Evolutionary conservation across 805 yeast species (phyloP), one percentile per base, ranked within the genome.

Genomic region (Kockiozyma suomiensis): DNA sequence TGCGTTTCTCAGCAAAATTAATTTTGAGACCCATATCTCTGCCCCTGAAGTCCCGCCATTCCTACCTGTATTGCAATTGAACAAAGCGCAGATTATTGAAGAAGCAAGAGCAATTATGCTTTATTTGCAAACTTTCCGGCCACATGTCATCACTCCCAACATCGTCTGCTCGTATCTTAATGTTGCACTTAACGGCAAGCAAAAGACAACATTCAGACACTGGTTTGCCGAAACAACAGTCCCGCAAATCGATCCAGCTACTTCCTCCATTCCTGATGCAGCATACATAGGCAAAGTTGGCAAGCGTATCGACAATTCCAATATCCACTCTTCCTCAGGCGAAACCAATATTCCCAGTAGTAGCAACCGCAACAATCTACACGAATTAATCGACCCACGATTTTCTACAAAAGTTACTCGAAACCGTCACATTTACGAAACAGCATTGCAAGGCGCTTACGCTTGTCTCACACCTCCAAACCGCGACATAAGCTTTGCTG

Each of bases 61-160:
- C 58, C 74, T 93, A 43, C 92, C 97, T 0, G 69, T 83, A 0
- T 66, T 76, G 0, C 76, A 77, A 7, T 70, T 88, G 7, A 62
- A 75, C 2, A 62, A 70, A 13, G 69, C 76, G 23, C 80, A 84
- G 62, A 73, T 89, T 0, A 56, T 87, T 45, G 85, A 86, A 0
- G 98, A 93, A 73, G 83, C 93, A 0, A 79, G 83, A 60, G 97
- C 97, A 0, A 59, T 93, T 4, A 83, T 96, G 85, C 79, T 81
- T 1, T 84, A 79, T 67, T 74, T 83, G 13, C 60, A 83, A 25
- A 71, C 80, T 21, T 69, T 72, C 35, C 72, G 75, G 47, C 85
- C 86, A 0, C 67, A 73, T 0, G 72, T 76, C 28, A 72, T 87
- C 10, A 78, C 75, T 32, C 67, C 67, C 0, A 76, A 78, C 25